Conservation (phyloP, 1,284 basidiomycete species). For the Vanrija sp. region DNA sequence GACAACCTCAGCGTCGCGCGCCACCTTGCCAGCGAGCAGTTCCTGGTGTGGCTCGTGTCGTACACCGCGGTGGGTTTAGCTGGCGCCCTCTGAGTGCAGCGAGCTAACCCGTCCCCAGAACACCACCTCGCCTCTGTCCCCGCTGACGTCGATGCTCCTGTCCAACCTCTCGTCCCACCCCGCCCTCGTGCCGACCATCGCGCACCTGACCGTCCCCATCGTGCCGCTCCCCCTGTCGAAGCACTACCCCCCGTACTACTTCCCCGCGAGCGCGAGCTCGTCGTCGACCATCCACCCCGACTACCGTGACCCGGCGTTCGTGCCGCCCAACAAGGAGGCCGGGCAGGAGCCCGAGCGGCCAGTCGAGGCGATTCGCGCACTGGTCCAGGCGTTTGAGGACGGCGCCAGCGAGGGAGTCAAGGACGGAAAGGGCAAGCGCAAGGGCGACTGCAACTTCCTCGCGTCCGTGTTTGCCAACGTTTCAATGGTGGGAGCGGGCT, state of each 20-base stretch:
- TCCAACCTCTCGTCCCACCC: slow-evolving; percentile 88
- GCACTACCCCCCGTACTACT: slow-evolving; percentile 57
- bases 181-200: slow-evolving; percentile 62
- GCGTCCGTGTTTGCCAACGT: slow-evolving; percentile 89
- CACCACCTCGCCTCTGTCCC: slow-evolving; percentile 81
- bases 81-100: background rate
- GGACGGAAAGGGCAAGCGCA: slow-evolving; percentile 55
- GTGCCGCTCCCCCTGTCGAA: slow-evolving; percentile 53
- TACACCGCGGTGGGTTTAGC: slow-evolving; percentile 74
- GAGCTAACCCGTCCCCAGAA: slow-evolving; percentile 57
- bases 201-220: slow-evolving; percentile 65
- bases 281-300: slow-evolving; percentile 57
- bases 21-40: slow-evolving; percentile 68
- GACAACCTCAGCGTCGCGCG: slow-evolving; percentile 71
- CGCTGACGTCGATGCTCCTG: slow-evolving; percentile 92
- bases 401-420: slow-evolving; percentile 59
- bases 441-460: slow-evolving; percentile 79
- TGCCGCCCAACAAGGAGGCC: slow-evolving; percentile 62
- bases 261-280: slow-evolving; percentile 68
- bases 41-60: slow-evolving; percentile 78
- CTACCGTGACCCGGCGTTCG: slow-evolving; percentile 38
- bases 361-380: slow-evolving; percentile 65
- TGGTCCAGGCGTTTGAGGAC: slow-evolving; percentile 80
- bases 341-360: slow-evolving; percentile 55
- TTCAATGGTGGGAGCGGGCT: slow-evolving; percentile 59